These are phyloP conservation scores for Taphrina betulina DNA, from an alignment of 1,139 yeast species.

Conservation along the genomic window DNA sequence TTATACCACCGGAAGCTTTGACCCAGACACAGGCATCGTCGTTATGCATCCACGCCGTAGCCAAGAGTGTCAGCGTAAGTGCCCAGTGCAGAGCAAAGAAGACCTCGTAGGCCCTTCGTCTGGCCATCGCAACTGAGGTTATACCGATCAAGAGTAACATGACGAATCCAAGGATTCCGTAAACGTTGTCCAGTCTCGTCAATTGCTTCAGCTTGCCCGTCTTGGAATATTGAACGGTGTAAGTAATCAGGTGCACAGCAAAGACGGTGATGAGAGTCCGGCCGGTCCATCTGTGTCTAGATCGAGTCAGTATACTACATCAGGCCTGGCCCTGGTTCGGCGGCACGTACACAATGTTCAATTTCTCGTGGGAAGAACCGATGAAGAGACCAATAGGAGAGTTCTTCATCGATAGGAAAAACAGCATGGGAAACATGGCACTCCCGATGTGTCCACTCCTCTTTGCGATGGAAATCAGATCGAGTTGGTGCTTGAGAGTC, in stretches of 20 bases:
- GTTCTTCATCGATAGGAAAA: constrained; percentile 65
- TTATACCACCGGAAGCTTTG: constrained; percentile 37
- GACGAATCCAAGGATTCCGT: constrained; percentile 37
- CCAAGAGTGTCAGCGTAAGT: constrained; percentile 25
- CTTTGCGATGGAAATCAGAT: neutral
- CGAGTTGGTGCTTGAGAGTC: neutral
- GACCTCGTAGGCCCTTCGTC: constrained; percentile 37
- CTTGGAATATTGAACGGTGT: constrained; percentile 30
- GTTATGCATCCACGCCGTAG: constrained; percentile 36
- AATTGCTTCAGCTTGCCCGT: constrained; percentile 34
- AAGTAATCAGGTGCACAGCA: constrained; percentile 42
- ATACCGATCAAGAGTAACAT: constrained; percentile 36
- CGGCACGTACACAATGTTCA: constrained; percentile 50
- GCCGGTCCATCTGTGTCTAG: constrained; percentile 61
- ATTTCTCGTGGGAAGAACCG: constrained; percentile 65
- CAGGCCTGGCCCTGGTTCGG: too few relatives aligned
- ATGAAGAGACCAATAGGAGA: constrained; percentile 63
- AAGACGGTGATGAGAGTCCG: constrained; percentile 55
- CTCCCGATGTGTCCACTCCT: constrained; percentile 43
- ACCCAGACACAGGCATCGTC: constrained; percentile 35
- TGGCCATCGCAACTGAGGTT: constrained; percentile 35
- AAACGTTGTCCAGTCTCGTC: constrained; percentile 36
- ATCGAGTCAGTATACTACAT: neutral
- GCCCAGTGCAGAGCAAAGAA: constrained; percentile 37
- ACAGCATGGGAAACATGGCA: constrained; percentile 53